Percentiles rank a stretch among this genome's conserved stretches.
Conservation (phyloP, 148 eudicot genomes). For the Tetragonia tetragonoides region DNA sequence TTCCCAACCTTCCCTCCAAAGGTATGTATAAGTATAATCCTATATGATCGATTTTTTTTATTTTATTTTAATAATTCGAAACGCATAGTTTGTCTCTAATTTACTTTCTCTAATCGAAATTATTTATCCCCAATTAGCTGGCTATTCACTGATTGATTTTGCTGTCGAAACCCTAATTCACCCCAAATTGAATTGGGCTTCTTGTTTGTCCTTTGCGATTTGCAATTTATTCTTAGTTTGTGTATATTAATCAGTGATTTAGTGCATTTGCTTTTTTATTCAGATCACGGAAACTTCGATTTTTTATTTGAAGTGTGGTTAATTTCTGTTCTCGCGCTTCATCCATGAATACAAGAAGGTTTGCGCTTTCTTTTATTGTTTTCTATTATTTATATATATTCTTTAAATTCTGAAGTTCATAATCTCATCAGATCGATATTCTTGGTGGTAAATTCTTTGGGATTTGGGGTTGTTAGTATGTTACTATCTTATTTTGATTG, state of each 20-base stretch:
- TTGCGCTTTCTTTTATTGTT: neutral
- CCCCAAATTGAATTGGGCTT: neutral
- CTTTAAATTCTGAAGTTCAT: neutral
- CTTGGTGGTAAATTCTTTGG: too few relatives aligned
- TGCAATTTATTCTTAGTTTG: neutral
- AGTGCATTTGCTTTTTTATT: neutral
- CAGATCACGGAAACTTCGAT: conserved; percentile 17
- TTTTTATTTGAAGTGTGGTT: neutral
- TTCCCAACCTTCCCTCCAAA: conserved; percentile 11
- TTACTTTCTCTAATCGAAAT: neutral
- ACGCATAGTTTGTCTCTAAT: neutral
- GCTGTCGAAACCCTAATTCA: neutral
- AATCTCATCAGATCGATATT: neutral
- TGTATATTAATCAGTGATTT: neutral
- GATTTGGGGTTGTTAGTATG: too few relatives aligned
- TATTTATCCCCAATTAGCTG: neutral
- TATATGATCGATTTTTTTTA: too few relatives aligned
- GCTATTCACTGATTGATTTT: neutral
- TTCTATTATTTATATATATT: neutral
- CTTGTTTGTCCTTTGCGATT: neutral
- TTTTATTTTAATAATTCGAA: neutral
- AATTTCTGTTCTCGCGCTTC: neutral
- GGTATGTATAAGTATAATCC: neutral
- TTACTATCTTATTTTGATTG: too few relatives aligned
- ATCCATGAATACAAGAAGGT: conserved; percentile 61